Conservation (phyloP, 2,329 filamentous ascomycete genomes). For the Escovopsis sp. region DNA sequence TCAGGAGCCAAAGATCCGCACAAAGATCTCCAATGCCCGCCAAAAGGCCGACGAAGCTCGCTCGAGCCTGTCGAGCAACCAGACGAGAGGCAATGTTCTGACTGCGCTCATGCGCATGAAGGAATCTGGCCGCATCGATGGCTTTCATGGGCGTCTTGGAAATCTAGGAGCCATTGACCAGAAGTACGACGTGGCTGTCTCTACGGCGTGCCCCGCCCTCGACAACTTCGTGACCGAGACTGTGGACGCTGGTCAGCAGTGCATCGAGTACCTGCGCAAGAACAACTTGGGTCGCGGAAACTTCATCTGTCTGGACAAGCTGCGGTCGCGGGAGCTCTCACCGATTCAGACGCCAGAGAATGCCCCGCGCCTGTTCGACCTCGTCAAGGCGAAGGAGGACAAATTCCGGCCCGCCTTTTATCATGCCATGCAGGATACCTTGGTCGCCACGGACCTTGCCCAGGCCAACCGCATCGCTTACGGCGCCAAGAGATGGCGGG, state of each 20-base stretch:
- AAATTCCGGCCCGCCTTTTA: slow-evolving; percentile 86
- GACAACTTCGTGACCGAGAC: slow-evolving; percentile 97
- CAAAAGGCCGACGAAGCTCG: slow-evolving; percentile 95
- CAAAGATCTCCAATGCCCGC: slow-evolving; percentile 74
- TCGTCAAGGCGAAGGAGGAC: slow-evolving; percentile 79
- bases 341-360: slow-evolving; percentile 79
- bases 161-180: slow-evolving; percentile 89
- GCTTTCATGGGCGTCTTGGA: slow-evolving; percentile 88
- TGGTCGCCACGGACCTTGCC: slow-evolving; percentile 84
- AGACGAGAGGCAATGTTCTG: slow-evolving; percentile 86
- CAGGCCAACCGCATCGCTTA: slow-evolving; percentile 97
- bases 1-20: slow-evolving; percentile 69
- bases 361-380: slow-evolving; percentile 82
- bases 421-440: slow-evolving; percentile 84
- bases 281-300: slow-evolving; percentile 94
- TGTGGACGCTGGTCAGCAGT: slow-evolving; percentile 91
- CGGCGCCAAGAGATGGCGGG: slow-evolving; percentile 83
- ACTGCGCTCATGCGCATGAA: slow-evolving; percentile 86
- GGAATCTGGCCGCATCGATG: slow-evolving; percentile 91
- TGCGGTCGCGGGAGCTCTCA: slow-evolving; percentile 64
- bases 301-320: slow-evolving; percentile 87
- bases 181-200: slow-evolving; percentile 95
- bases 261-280: slow-evolving; percentile 93
- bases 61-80: slow-evolving; percentile 75
- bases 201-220: slow-evolving; percentile 79